Percentiles rank a stretch among this genome's conserved stretches.
These are phyloP conservation scores for Entoloma clypeatum DNA, from an alignment of 1,284 basidiomycete genomes.

Conservation along the genomic window DNA sequence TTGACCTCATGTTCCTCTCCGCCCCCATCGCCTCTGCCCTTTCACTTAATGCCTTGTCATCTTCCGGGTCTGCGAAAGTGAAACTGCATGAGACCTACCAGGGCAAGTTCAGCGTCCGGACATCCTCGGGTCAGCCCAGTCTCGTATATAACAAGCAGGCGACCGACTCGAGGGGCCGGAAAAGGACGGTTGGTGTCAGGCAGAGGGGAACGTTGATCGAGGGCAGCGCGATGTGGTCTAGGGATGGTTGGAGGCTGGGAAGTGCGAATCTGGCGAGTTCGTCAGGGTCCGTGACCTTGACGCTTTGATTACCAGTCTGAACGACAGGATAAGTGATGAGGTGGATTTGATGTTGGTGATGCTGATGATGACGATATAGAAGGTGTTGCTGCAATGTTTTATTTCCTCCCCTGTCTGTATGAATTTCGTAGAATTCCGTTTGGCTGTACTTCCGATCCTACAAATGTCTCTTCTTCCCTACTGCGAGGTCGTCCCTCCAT, in stretches of 20 bases:
- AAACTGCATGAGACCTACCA: slow-evolving; percentile 40
- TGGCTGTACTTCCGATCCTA: too few relatives aligned
- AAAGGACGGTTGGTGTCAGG: slow-evolving; percentile 19
- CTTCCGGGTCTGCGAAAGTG: slow-evolving; percentile 29
- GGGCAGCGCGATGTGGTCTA: slow-evolving; percentile 14
- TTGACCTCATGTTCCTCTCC: slow-evolving; percentile 30
- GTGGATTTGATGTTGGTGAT: too few relatives aligned
- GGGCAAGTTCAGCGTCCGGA: slow-evolving; percentile 35
- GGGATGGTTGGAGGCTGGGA: slow-evolving; percentile 6
- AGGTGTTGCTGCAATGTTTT: too few relatives aligned
- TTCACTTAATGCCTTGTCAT: slow-evolving; percentile 29
- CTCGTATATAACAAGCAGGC: slow-evolving; percentile 18
- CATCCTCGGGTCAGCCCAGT: slow-evolving; percentile 22
- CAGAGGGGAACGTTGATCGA: slow-evolving; percentile 2
- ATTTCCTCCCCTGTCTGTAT: too few relatives aligned
- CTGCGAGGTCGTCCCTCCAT: too few relatives aligned
- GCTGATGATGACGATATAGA: too few relatives aligned
- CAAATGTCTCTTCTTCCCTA: too few relatives aligned
- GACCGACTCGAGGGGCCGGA: slow-evolving; percentile 39
- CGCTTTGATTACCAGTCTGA: too few relatives aligned
- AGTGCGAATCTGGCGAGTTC: slow-evolving; percentile 12
- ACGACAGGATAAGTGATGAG: too few relatives aligned
- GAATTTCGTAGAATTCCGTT: too few relatives aligned
- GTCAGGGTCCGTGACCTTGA: slow-evolving; percentile 7
- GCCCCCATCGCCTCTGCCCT: slow-evolving; percentile 41